Evolutionary conservation across 768 basidiomycete species (phyloP).

Genomic region (Amanita rimosa): DNA sequence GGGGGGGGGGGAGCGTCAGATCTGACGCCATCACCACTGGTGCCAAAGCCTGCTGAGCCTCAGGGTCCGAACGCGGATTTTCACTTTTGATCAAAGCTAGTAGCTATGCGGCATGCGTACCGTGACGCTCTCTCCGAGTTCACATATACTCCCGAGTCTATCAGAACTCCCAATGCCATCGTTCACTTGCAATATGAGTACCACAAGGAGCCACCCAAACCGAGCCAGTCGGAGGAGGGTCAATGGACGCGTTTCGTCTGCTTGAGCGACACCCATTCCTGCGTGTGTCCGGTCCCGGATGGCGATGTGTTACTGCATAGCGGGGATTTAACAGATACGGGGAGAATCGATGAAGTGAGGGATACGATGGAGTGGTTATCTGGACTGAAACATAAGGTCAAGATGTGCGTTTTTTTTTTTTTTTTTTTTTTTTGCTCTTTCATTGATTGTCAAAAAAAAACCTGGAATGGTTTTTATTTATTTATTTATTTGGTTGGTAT

Average conservation of each 20-base stretch:
- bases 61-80: no score
- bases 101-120: no score
- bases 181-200: slow-evolving; percentile 3
- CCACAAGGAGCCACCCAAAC: slow-evolving; percentile 15
- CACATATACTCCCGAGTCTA: neutral
- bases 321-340: slow-evolving; percentile 50
- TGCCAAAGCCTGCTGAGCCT: no score
- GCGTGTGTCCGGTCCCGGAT: slow-evolving; percentile 33
- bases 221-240: slow-evolving; percentile 12
- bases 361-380: slow-evolving; percentile 48
- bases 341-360: slow-evolving; percentile 31
- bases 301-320: slow-evolving; percentile 60
- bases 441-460: no score
- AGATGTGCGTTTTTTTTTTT: slow-evolving; percentile 33
- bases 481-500: no score
- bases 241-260: slow-evolving; percentile 50
- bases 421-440: no score
- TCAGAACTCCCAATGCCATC: neutral
- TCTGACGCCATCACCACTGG: no score
- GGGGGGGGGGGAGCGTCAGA: no score
- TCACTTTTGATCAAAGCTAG: no score
- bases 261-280: slow-evolving; percentile 47
- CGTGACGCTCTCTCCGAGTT: neutral
- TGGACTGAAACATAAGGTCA: slow-evolving; percentile 41
- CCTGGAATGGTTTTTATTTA: no score